Percentiles rank a stretch among this genome's conserved stretches.
phyloP scores from a whole-genome alignment of 1,284 basidiomycete genomes.

The Boletus sp. region DNA sequence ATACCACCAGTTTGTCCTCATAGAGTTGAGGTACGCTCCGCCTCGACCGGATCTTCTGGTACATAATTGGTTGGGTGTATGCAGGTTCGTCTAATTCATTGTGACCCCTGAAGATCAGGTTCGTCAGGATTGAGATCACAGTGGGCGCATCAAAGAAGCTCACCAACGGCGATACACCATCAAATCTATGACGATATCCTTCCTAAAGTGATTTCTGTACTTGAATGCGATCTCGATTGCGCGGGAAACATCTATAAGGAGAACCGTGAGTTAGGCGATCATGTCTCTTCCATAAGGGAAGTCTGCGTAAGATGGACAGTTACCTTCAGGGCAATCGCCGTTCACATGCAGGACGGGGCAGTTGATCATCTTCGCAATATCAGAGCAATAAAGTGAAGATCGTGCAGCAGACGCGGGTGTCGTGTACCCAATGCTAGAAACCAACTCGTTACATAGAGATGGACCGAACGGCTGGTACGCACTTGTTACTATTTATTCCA shows the following conservation, averaged over 20 bases:
- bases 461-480: slow-evolving; percentile 12
- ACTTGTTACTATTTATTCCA: slow-evolving; percentile 49
- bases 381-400: slow-evolving; percentile 85
- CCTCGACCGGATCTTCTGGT: slow-evolving; percentile 74
- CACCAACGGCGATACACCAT: slow-evolving; percentile 84
- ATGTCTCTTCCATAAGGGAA: background rate
- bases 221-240: slow-evolving; percentile 79
- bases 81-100: slow-evolving; percentile 90
- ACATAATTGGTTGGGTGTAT: slow-evolving; percentile 89
- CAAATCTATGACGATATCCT: slow-evolving; percentile 85
- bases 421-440: slow-evolving; percentile 79
- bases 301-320: slow-evolving; percentile 12
- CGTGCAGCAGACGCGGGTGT: slow-evolving; percentile 79
- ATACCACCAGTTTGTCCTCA: slow-evolving; percentile 71
- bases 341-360: slow-evolving; percentile 90
- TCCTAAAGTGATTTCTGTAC: slow-evolving; percentile 81
- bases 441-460: background rate
- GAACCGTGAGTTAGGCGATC: background rate
- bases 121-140: background rate
- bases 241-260: slow-evolving; percentile 60
- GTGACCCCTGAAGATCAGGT: slow-evolving; percentile 53
- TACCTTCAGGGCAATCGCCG: slow-evolving; percentile 85
- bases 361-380: slow-evolving; percentile 86
- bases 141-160: slow-evolving; percentile 11
- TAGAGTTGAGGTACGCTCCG: slow-evolving; percentile 79